Percentiles rank a stretch among this genome's conserved stretches.
Conservation (phyloP, 805 yeast genomes). For the Nakazawaea pomicola region DNA sequence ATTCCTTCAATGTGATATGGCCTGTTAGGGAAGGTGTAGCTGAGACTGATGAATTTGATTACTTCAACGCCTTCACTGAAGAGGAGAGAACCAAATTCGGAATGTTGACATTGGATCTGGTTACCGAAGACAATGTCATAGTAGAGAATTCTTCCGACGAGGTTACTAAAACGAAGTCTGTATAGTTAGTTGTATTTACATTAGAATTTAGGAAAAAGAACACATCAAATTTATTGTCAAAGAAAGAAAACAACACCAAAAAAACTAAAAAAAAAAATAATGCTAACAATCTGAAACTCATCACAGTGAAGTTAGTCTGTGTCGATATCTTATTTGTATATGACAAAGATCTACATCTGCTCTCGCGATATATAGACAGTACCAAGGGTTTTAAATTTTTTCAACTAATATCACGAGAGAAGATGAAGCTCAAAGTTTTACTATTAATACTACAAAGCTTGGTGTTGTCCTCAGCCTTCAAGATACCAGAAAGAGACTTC, state of each 20-base stretch:
- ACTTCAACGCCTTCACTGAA: conserved; percentile 23
- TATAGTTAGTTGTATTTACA: background rate
- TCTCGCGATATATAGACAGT: background rate
- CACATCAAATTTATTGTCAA: no score
- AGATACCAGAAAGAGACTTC: conserved; percentile 39
- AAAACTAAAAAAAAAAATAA: no score
- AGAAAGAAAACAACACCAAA: no score
- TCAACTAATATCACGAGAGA: background rate
- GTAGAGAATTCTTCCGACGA: background rate
- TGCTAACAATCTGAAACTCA: no score
- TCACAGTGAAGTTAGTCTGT: no score
- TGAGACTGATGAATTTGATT: conserved; percentile 28
- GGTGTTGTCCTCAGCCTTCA: background rate
- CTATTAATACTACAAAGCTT: conserved; percentile 1
- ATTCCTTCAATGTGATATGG: conserved; percentile 26
- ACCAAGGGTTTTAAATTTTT: background rate
- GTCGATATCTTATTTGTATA: no score
- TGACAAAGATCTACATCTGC: no score
- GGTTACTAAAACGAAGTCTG: background rate
- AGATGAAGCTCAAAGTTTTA: conserved; percentile 1
- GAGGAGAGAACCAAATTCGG: conserved; percentile 27
- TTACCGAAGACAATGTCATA: background rate
- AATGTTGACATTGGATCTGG: conserved; percentile 13
- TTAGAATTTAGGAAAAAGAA: no score
- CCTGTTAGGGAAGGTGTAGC: conserved; percentile 29